Percentiles rank a stretch among this genome's conserved stretches.
Conservation (phyloP, 768 basidiomycete genomes). For the Tulasnella calospora region DNA sequence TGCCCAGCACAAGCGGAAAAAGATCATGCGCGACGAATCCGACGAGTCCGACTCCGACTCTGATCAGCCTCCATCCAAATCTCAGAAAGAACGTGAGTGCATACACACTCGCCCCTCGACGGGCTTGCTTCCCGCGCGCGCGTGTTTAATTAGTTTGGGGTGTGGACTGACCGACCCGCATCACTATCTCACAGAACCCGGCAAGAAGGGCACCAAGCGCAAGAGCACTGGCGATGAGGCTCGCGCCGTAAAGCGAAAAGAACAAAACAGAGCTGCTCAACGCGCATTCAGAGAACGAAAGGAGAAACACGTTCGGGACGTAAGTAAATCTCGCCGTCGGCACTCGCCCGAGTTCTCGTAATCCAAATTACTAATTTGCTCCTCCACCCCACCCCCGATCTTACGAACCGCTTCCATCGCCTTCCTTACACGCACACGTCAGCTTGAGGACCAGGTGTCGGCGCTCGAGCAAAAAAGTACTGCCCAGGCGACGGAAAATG, state of each 20-base stretch:
- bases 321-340: constrained; percentile 42
- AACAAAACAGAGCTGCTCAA: constrained; percentile 96
- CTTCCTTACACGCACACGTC: constrained; percentile 11
- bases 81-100: constrained; percentile 52
- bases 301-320: constrained; percentile 95
- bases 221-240: constrained; percentile 55
- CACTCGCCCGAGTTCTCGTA: not conserved
- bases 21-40: constrained; percentile 39
- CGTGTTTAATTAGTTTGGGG: constrained; percentile 7
- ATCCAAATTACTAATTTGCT: not conserved
- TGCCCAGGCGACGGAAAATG: constrained; percentile 68
- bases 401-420: constrained; percentile 16
- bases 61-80: constrained; percentile 58
- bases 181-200: constrained; percentile 4
- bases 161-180: not conserved
- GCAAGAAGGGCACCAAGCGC: constrained; percentile 29
- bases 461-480: constrained; percentile 80
- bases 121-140: not conserved
- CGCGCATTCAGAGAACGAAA: constrained; percentile 95
- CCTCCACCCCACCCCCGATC: not conserved
- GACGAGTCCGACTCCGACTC: constrained; percentile 50
- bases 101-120: not conserved
- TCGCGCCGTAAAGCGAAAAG: constrained; percentile 81
- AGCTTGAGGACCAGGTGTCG: constrained; percentile 90
- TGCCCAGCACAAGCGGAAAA: constrained; percentile 67